A percentile compares a stretch with the other conserved stretches of the same genome.
Evolutionary conservation across 202 grass and related monocot species (phyloP).

Genomic region (Carex arenaria): DNA sequence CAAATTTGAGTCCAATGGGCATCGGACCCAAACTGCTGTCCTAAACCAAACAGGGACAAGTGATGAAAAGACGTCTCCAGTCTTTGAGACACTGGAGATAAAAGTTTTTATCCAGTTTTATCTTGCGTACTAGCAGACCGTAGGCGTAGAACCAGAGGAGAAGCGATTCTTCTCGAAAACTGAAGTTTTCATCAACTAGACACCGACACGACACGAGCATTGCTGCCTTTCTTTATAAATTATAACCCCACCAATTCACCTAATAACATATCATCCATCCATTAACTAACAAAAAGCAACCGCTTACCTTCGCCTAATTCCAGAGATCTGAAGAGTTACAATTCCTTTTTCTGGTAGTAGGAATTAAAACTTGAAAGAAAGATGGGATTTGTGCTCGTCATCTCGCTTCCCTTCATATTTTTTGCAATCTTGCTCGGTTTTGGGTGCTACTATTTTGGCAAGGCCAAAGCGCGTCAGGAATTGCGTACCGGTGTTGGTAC

Average conservation of each 20-base stretch:
- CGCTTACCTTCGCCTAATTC: not conserved
- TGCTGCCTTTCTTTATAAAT: not conserved
- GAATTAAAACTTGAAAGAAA: not conserved
- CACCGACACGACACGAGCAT: not conserved
- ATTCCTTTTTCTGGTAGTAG: not conserved
- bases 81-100: not conserved
- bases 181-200: not conserved
- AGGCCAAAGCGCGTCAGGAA: conserved; percentile 60
- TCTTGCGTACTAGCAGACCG: not conserved
- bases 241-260: not conserved
- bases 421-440: conserved; percentile 56
- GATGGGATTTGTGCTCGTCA: conserved; percentile 65
- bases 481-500: conserved; percentile 42
- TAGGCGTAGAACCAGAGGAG: not conserved
- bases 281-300: not conserved
- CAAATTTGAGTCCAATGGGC: no score
- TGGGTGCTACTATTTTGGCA: conserved; percentile 80
- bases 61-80: not conserved
- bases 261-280: not conserved
- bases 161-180: conserved; percentile 15
- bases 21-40: no score
- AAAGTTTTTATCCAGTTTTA: not conserved
- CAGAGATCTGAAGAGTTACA: not conserved
- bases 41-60: no score
- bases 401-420: conserved; percentile 70